Conservation (phyloP, 257 asterid genomes). For the Primulina eburnea region DNA sequence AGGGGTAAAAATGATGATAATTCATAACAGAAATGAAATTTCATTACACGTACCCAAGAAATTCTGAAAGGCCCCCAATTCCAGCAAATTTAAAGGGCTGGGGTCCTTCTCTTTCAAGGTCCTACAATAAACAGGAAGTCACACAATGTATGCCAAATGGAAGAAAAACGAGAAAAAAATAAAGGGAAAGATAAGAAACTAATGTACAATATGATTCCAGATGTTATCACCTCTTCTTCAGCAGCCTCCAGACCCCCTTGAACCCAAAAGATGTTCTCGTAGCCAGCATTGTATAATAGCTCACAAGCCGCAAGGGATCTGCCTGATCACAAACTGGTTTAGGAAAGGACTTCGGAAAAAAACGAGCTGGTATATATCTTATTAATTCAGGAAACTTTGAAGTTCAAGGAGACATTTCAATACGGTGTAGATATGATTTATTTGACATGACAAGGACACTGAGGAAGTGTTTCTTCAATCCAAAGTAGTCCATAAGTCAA, state of each 20-base stretch:
- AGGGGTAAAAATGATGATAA: no score
- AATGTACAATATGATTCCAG: not conserved
- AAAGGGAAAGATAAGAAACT: not conserved
- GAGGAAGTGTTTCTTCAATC: no score
- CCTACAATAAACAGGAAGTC: slow-evolving; percentile 43
- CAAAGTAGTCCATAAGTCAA: no score
- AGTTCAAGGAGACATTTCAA: not conserved
- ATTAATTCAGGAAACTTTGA: not conserved
- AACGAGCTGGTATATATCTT: not conserved
- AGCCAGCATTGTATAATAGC: slow-evolving; percentile 70
- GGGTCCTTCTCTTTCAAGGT: slow-evolving; percentile 87
- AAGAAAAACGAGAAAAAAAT: slow-evolving; percentile 2
- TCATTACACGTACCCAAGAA: slow-evolving; percentile 65
- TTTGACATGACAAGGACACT: not conserved
- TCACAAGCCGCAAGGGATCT: slow-evolving; percentile 99
- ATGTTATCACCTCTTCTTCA: slow-evolving; percentile 67
- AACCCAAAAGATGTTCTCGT: slow-evolving; percentile 79
- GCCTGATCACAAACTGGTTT: slow-evolving; percentile 45
- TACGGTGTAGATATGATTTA: not conserved
- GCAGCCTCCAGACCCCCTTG: slow-evolving; percentile 95
- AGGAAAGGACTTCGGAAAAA: slow-evolving; percentile 16
- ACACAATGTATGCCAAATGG: slow-evolving; percentile 4
- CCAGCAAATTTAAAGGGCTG: slow-evolving; percentile 94
- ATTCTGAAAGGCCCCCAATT: slow-evolving; percentile 94
- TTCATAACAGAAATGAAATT: slow-evolving; percentile 7